These are phyloP conservation scores for Microthlaspi erraticum DNA, from an alignment of 345 rosid species.

Conservation along the genomic window DNA sequence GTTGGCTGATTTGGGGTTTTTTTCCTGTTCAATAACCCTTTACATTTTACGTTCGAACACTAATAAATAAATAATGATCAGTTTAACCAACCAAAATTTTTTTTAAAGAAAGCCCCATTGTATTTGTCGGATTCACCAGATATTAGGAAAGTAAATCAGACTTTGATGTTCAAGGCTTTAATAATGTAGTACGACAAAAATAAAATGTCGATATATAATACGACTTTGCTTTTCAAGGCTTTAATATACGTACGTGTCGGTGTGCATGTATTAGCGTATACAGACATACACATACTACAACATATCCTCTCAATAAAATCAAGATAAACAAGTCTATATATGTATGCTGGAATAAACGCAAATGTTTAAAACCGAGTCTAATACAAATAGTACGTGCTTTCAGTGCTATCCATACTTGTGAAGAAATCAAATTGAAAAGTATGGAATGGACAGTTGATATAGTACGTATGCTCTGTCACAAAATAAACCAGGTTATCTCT, in stretches of 20 bases:
- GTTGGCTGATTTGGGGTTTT: too few species aligned
- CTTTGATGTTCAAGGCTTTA: neutral
- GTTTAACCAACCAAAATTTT: neutral
- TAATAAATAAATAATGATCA: constrained; percentile 1
- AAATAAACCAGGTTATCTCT: too few species aligned
- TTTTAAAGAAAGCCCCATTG: neutral
- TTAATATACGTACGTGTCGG: constrained; percentile 3
- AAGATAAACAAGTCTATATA: neutral
- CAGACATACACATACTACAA: neutral
- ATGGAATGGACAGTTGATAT: too few species aligned
- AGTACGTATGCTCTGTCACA: too few species aligned
- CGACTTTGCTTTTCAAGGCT: neutral
- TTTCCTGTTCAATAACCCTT: too few species aligned
- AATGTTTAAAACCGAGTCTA: too few species aligned
- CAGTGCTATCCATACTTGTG: too few species aligned
- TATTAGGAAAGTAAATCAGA: neutral
- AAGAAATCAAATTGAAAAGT: too few species aligned
- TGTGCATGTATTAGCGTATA: constrained; percentile 11
- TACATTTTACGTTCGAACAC: neutral
- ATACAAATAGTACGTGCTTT: too few species aligned
- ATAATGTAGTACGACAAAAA: too few species aligned
- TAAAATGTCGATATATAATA: too few species aligned
- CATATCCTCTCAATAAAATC: neutral
- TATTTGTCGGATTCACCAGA: constrained; percentile 7
- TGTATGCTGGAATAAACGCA: neutral